A percentile compares a stretch with the other conserved stretches of the same genome.
These are phyloP conservation scores for Senna siamea DNA, from an alignment of 306 rosid genomes.

Conservation along the genomic window DNA sequence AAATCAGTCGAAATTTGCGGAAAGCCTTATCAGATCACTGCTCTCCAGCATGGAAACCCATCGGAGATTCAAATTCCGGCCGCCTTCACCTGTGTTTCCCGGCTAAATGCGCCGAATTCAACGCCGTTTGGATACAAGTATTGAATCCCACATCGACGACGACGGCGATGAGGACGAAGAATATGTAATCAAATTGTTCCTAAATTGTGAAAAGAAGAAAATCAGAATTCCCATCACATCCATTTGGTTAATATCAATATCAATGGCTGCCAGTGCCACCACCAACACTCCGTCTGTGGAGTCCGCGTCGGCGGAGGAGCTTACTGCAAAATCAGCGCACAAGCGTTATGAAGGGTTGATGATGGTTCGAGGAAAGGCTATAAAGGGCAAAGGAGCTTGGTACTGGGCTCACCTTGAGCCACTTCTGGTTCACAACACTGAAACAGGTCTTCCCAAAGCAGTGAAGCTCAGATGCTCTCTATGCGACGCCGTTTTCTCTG, in stretches of 20 bases:
- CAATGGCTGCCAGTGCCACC: conserved; percentile 82
- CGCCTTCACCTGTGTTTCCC: conserved; percentile 21
- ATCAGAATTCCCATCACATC: conserved; percentile 16
- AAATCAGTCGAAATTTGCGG: conserved; percentile 15
- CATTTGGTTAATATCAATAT: too few species aligned
- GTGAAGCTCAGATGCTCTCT: conserved; percentile 85
- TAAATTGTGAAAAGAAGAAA: too few species aligned
- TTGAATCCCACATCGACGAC: conserved; percentile 7
- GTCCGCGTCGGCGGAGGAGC: conserved; percentile 66
- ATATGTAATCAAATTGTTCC: conserved; percentile 5
- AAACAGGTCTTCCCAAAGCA: conserved; percentile 80
- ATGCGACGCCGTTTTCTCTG: conserved; percentile 93
- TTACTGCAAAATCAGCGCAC: conserved; percentile 67
- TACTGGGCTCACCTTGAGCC: conserved; percentile 94
- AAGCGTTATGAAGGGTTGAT: conserved; percentile 84
- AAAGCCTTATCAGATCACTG: conserved; percentile 39
- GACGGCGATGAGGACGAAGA: conserved; percentile 29
- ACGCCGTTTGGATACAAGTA: conserved; percentile 13
- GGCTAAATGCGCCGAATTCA: conserved; percentile 42
- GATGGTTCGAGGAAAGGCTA: conserved; percentile 83
- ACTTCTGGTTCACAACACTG: conserved; percentile 63
- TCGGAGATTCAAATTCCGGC: conserved; percentile 58
- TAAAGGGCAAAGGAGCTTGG: conserved; percentile 98
- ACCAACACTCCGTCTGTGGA: conserved; percentile 39
- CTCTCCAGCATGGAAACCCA: conserved; percentile 59